phyloP scores from a whole-genome alignment of 331 rosid genomes.

The Pyrus hybrid region DNA sequence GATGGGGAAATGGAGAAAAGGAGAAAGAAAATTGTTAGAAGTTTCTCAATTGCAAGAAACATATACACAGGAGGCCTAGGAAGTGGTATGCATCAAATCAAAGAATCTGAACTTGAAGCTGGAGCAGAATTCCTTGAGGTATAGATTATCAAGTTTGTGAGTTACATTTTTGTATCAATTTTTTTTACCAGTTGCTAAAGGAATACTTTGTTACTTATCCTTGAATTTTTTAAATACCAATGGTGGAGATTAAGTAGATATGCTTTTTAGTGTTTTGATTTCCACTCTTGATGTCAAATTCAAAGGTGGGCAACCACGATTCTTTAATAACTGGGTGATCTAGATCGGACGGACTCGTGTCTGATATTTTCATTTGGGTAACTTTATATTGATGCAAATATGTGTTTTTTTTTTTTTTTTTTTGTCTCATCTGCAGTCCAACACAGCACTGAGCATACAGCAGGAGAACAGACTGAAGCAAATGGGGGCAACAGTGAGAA shows the following conservation, averaged over 20 bases:
- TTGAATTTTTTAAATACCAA: background rate
- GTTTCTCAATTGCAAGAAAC: slow-evolving; percentile 74
- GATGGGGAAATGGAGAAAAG: slow-evolving; percentile 63
- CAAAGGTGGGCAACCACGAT: no score
- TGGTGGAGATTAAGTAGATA: background rate
- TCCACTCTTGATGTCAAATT: background rate
- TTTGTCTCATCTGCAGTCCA: slow-evolving; percentile 41
- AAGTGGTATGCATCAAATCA: slow-evolving; percentile 13
- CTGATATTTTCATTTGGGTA: no score
- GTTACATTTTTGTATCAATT: no score
- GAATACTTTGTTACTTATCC: background rate
- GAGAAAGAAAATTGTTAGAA: slow-evolving; percentile 46
- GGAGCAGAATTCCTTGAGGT: slow-evolving; percentile 92
- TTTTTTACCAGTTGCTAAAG: background rate
- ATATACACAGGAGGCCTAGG: slow-evolving; percentile 36
- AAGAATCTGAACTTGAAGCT: slow-evolving; percentile 67
- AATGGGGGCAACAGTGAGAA: slow-evolving; percentile 97
- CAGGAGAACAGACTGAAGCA: slow-evolving; percentile 82
- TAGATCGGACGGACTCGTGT: background rate
- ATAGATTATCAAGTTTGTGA: background rate
- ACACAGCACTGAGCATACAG: slow-evolving; percentile 65
- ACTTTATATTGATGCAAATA: background rate
- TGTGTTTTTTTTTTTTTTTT: no score
- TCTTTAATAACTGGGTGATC: background rate
- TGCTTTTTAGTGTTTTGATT: background rate